phyloP scores from a whole-genome alignment of 257 asterid genomes.

The Agastache rugosa region DNA sequence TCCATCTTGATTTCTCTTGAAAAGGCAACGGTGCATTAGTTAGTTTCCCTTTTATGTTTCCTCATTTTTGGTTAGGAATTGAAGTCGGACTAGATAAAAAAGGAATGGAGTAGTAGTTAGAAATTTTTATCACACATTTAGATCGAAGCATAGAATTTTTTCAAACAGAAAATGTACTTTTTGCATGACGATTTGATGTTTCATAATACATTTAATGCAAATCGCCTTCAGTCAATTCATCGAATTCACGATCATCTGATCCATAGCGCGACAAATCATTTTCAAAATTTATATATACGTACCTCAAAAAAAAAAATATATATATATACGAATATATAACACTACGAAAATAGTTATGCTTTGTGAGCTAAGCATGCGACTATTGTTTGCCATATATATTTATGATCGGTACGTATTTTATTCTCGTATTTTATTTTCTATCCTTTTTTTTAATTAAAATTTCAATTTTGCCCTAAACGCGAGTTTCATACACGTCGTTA shows the following conservation, averaged over 20 bases:
- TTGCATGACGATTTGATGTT: not conserved
- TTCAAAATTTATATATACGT: not conserved
- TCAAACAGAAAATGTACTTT: not conserved
- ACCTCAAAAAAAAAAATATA: too few species aligned
- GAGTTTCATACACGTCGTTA: too few species aligned
- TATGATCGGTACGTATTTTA: too few species aligned
- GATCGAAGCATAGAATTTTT: not conserved
- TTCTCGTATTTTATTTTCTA: too few species aligned
- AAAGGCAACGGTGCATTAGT: not conserved
- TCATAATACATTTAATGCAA: not conserved
- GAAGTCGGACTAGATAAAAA: not conserved
- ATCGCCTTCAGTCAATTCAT: not conserved
- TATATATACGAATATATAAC: too few species aligned
- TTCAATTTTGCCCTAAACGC: not conserved
- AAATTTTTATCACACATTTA: not conserved
- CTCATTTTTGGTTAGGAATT: conserved; percentile 4
- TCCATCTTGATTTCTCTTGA: not conserved
- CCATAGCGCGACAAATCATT: not conserved
- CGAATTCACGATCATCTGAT: not conserved
- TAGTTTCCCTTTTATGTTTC: not conserved
- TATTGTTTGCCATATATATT: not conserved
- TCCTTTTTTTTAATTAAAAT: too few species aligned
- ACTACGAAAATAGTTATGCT: not conserved
- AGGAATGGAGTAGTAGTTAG: not conserved
- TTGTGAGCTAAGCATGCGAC: not conserved